These are phyloP conservation scores for Calocybe gambosa DNA, from an alignment of 1,284 basidiomycete species.

Conservation along the genomic window DNA sequence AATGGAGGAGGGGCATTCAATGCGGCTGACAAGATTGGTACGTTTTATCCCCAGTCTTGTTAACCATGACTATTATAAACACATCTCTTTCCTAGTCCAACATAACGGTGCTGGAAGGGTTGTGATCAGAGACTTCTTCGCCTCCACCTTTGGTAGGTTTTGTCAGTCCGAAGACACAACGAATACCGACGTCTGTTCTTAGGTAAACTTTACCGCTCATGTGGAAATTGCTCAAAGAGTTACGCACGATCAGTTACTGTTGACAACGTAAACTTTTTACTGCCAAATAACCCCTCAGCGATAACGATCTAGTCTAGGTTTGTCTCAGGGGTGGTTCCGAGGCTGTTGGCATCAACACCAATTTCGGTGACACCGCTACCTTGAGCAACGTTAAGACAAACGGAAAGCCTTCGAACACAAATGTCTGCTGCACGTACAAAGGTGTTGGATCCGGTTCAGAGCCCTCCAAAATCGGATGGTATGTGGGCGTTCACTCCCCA, in stretches of 20 bases:
- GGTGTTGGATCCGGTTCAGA: slow-evolving; percentile 21
- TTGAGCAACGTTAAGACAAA: slow-evolving; percentile 20
- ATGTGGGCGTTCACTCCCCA: slow-evolving; percentile 1
- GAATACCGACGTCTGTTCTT: neutral
- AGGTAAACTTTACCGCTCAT: slow-evolving; percentile 24
- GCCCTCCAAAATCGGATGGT: slow-evolving; percentile 24
- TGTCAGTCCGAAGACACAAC: neutral
- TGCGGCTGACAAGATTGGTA: slow-evolving; percentile 22
- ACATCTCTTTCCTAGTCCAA: slow-evolving; percentile 16
- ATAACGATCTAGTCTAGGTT: slow-evolving; percentile 9
- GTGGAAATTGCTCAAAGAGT: slow-evolving; percentile 20
- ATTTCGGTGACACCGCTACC: slow-evolving; percentile 23
- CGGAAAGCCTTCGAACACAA: slow-evolving; percentile 19
- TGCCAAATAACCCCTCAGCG: neutral
- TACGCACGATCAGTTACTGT: slow-evolving; percentile 20
- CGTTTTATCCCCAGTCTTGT: neutral
- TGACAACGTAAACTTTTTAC: slow-evolving; percentile 17
- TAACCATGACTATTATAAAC: neutral
- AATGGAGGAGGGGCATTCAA: slow-evolving; percentile 22
- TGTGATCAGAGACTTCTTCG: slow-evolving; percentile 22
- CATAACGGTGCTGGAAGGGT: slow-evolving; percentile 23
- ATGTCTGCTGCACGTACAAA: slow-evolving; percentile 22
- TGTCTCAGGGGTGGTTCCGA: slow-evolving; percentile 19
- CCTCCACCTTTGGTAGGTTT: slow-evolving; percentile 19
- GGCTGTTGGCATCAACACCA: slow-evolving; percentile 23